Evolutionary conservation across 129 eudicot genomes (phyloP).

Genomic region (Ambrosia trifida): DNA sequence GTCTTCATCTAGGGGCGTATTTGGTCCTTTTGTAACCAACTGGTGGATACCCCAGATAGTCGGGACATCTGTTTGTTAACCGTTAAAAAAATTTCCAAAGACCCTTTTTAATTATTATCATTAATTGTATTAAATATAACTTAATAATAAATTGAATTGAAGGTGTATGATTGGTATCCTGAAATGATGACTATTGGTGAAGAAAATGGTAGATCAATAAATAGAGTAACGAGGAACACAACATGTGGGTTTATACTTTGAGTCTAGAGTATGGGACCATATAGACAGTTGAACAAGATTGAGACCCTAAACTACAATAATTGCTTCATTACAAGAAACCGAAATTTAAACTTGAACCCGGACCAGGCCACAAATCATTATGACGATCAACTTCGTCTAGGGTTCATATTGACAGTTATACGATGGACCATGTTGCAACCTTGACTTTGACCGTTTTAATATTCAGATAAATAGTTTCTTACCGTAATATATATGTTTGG

Average conservation of each 20-base stretch:
- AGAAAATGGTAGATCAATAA: slow-evolving; percentile 29
- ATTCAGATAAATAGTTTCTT: neutral
- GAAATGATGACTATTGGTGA: slow-evolving; percentile 24
- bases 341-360: neutral
- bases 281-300: slow-evolving; percentile 32
- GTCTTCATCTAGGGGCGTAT: too few relatives aligned
- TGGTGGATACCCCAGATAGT: too few relatives aligned
- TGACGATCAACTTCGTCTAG: neutral
- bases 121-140: neutral
- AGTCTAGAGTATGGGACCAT: slow-evolving; percentile 33
- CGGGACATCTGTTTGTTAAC: too few relatives aligned
- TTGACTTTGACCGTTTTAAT: neutral
- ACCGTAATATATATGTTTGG: neutral
- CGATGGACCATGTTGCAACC: neutral
- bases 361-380: neutral
- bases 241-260: slow-evolving; percentile 41
- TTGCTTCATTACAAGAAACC: slow-evolving; percentile 22
- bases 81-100: too few relatives aligned
- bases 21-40: too few relatives aligned
- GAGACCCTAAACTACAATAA: slow-evolving; percentile 31
- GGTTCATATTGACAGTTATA: neutral
- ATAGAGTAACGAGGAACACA: slow-evolving; percentile 37
- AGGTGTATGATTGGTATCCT: slow-evolving; percentile 15
- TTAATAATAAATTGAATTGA: neutral
- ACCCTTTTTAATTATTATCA: too few relatives aligned